These are phyloP conservation scores for Suillus americanus DNA, from an alignment of 768 basidiomycete genomes.

Conservation along the genomic window DNA sequence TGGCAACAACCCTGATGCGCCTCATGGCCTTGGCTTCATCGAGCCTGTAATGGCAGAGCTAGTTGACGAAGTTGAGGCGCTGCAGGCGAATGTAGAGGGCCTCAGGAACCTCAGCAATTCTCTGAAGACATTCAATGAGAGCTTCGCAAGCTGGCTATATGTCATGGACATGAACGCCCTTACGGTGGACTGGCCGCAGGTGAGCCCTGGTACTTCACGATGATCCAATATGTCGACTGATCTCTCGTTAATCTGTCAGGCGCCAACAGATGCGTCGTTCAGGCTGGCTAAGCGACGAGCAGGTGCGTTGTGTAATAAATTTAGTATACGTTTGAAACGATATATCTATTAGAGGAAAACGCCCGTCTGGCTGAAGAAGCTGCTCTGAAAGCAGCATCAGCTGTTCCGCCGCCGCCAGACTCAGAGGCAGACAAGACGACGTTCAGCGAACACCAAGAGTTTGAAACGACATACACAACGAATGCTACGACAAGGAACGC, in stretches of 20 bases:
- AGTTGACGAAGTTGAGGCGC: constrained; percentile 80
- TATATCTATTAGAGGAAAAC: constrained; percentile 50
- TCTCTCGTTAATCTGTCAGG: constrained; percentile 34
- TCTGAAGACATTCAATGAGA: constrained; percentile 86
- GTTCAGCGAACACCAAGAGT: constrained; percentile 27
- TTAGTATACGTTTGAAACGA: neutral
- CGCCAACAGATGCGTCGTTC: constrained; percentile 62
- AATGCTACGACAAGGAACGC: constrained; percentile 22
- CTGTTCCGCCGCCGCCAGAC: constrained; percentile 24
- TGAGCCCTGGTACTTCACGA: constrained; percentile 26
- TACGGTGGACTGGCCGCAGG: constrained; percentile 92
- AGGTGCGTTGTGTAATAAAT: constrained; percentile 37
- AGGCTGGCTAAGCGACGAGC: constrained; percentile 57
- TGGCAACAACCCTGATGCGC: constrained; percentile 62
- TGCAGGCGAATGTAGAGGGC: constrained; percentile 73
- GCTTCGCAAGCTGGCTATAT: constrained; percentile 89
- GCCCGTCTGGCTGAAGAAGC: constrained; percentile 52
- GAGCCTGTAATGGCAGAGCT: constrained; percentile 84
- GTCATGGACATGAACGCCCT: constrained; percentile 93
- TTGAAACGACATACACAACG: constrained; percentile 36
- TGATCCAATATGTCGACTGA: neutral
- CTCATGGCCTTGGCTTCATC: constrained; percentile 83
- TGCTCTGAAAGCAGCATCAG: constrained; percentile 41
- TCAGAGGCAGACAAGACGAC: constrained; percentile 32
- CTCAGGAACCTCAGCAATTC: constrained; percentile 73